Conservation (phyloP, 768 basidiomycete species). For the Trichaptum fuscoviolaceum region DNA sequence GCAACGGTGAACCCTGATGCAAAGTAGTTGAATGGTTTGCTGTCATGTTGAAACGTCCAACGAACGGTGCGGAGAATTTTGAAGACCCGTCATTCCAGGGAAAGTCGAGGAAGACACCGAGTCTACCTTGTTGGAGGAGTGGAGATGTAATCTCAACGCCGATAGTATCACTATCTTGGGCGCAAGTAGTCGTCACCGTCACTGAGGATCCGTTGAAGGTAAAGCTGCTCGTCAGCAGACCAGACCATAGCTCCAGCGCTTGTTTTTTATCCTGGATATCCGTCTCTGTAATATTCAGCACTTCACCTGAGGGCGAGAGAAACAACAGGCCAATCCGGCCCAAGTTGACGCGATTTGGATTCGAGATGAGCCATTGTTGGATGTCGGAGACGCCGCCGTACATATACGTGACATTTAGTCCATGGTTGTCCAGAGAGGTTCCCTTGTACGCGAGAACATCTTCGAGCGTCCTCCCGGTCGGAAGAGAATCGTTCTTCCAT, state of each 20-base stretch:
- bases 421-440: conserved; percentile 46
- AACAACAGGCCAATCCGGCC: conserved; percentile 46
- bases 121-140: conserved; percentile 31
- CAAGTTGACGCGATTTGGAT: conserved; percentile 53
- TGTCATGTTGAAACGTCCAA: conserved; percentile 45
- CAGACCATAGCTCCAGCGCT: conserved; percentile 52
- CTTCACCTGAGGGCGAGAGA: conserved; percentile 22
- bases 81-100: conserved; percentile 55
- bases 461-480: conserved; percentile 33
- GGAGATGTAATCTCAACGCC: conserved; percentile 36
- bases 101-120: conserved; percentile 52
- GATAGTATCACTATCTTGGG: conserved; percentile 35
- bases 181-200: conserved; percentile 34
- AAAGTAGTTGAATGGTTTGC: conserved; percentile 44
- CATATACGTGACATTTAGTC: conserved; percentile 43
- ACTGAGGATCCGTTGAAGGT: conserved; percentile 29
- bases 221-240: conserved; percentile 44
- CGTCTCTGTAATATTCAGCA: conserved; percentile 30
- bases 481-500: conserved; percentile 56
- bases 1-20: conserved; percentile 11
- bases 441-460: conserved; percentile 46
- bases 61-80: conserved; percentile 55
- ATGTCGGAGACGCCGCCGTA: conserved; percentile 41
- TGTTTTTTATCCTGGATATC: conserved; percentile 34
- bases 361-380: conserved; percentile 52